Conservation (phyloP, 306 rosid species). For the Acmispon strigosus region DNA sequence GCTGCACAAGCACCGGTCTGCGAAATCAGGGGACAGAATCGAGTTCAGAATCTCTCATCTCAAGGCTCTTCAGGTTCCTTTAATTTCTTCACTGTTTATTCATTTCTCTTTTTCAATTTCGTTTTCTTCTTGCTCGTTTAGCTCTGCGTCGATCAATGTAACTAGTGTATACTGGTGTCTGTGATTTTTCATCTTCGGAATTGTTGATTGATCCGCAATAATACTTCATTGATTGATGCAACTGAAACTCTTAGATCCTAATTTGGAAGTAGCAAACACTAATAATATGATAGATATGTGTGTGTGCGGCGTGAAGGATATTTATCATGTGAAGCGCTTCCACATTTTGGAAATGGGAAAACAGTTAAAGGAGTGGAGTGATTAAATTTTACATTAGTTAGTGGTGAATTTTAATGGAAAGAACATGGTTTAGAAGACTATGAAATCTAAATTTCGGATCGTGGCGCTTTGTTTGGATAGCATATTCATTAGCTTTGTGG, state of each 20-base stretch:
- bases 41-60: slow-evolving; percentile 59
- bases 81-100: not conserved
- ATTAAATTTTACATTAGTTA: not conserved
- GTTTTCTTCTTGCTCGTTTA: not conserved
- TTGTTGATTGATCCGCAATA: slow-evolving; percentile 1
- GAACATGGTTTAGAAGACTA: not conserved
- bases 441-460: slow-evolving; percentile 7
- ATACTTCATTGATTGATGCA: not conserved
- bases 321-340: not conserved
- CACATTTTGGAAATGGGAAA: not conserved
- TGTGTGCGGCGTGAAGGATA: not conserved
- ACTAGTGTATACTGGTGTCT: not conserved
- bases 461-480: not conserved
- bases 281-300: not conserved
- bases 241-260: not conserved
- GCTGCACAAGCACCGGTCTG: slow-evolving; percentile 50
- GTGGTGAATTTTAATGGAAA: not conserved
- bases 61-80: slow-evolving; percentile 50
- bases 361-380: not conserved
- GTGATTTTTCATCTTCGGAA: not conserved
- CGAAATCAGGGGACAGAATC: slow-evolving; percentile 49
- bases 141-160: not conserved
- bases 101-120: not conserved
- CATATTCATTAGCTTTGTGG: not conserved
- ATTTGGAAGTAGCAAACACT: not conserved